Evolutionary conservation across 1,139 yeast genomes (phyloP).

Genomic region (Geotrichum reessii): DNA sequence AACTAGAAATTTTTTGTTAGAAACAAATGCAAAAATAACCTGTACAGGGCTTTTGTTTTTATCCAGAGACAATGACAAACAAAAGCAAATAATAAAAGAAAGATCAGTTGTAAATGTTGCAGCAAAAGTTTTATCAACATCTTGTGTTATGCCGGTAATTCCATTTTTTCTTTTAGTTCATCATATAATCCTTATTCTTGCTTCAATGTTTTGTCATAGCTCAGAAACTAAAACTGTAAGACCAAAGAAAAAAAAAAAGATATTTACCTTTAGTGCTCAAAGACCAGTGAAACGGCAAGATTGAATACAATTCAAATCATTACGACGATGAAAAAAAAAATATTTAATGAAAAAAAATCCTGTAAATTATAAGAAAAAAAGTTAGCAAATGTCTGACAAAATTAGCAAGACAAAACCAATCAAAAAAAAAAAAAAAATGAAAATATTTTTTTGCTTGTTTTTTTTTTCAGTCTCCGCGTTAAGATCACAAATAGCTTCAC

Average conservation of each 20-base stretch:
- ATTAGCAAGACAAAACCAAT: neutral
- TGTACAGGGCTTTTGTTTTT: neutral
- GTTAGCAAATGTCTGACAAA: neutral
- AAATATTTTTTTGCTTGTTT: neutral
- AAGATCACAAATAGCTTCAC: constrained; percentile 17
- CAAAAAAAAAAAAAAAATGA: neutral
- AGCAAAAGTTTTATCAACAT: constrained; percentile 16
- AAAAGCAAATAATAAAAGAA: neutral
- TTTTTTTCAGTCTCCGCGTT: constrained; percentile 12
- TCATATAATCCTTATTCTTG: neutral
- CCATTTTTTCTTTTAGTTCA: constrained; percentile 15
- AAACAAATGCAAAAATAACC: neutral
- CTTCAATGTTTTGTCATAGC: neutral
- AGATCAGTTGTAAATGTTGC: constrained; percentile 12
- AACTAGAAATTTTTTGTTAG: neutral
- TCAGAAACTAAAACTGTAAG: neutral
- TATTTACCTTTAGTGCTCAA: neutral
- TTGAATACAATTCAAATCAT: neutral
- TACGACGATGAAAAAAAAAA: neutral
- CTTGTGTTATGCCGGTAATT: constrained; percentile 17
- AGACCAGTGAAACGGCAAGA: neutral
- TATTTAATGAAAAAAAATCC: neutral
- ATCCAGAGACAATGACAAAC: neutral
- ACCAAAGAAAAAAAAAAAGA: neutral
- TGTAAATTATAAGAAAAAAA: neutral